Base-by-base conservation (phyloP, 441 rosid species). In the Capsella rubella region DNA sequence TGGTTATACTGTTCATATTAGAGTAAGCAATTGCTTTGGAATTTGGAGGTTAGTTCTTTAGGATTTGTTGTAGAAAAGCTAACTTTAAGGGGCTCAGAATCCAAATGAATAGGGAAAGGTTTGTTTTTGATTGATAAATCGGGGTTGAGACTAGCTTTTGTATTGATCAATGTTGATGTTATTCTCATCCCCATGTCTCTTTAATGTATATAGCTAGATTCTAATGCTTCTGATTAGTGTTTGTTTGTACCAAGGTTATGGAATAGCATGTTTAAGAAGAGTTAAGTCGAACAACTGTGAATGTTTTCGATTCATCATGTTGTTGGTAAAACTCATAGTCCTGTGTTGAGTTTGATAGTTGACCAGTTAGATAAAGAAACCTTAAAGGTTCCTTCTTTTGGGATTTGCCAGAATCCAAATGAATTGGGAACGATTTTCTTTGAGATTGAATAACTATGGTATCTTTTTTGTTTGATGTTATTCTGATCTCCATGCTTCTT, bases 251-350 rank as follows among this genome's bases (percentile, higher is more conserved):
- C 50, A 45, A 45, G 18, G 21, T 45, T n/a, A n/a, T 85, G 90
- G 91, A 53, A 75, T 47, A 84, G 67, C 40, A 83, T 87, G 2
- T 89, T 90, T 62, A 89, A 85, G 86, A 89, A 89, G 69, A 86
- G 83, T 43, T 80, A 81, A 79, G 86, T 84, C 37, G 84, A 85
- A 91, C 85, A 70, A 78, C 84, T 81, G 32, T 15, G 14, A 25
- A 10, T 27, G 3, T n/a, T 16, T 46, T 49, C 49, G 49, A 37
- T 14, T 51, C 28, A 9, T 67, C 2, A 13, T 51, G 5, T 52
- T 51, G n/a, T 14, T 53, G 35, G 25, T 13, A 0, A 5, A 15
- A 15, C 18, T 46, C 50, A 46, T 15, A 7, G 10, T 15, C 50
- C 9, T 45, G 50, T n/a, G 10, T 6, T 21, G 50, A n/a, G 50